Evolutionary conservation across 2,329 filamentous ascomycete genomes (phyloP), one percentile per base, ranked within the genome.

Genomic region (Colletotrichum trifolii): DNA sequence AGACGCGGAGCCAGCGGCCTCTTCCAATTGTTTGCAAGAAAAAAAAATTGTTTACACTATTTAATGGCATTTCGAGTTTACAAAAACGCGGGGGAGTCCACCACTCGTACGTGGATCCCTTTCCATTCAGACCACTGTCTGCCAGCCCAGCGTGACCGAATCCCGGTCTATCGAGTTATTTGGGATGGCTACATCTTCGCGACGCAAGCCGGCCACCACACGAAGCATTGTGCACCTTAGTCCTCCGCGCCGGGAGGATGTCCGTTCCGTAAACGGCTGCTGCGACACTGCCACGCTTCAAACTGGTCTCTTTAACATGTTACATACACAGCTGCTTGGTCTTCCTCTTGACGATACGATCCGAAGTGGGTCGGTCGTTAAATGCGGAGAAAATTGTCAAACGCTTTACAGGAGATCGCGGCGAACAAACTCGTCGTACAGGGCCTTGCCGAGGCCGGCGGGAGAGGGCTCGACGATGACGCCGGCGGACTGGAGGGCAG

Each of bases 381-480:
- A 34, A 9, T 8, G 10, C 13, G 43, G 25, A 9, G n/a, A 45
- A 52, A 35, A 53, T 11, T n/a, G 1, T n/a, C 25, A 43, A 12
- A 15, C 25, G 40, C 60, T 71, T 86, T 92, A 99, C 85, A 99
- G 88, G 79, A 99, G 85, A 82, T 99, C 96, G 71, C 93, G 89
- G 86, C 94, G 93, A 79, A 98, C 93, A 78, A 99, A 99, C 85
- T 98, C 93, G 69, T 92, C 91, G 77, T 96, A 93, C 75, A 99
- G 86, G 67, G 94, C 91, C 88, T 97, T 97, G 79, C 96, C 96
- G 73, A 99, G 88, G 72, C 89, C 82, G 71, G 96, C 96, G 70
- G 96, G 95, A 75, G 93, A 97, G 81, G 93, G 91, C 89, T 98
- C 95, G 71, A 99, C 96, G 74, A 97, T 88, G 74, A 98, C 96